Percentiles rank a stretch among this genome's conserved stretches.
These are phyloP conservation scores for Adiantum capillusveneris DNA, from an alignment of 75 land plant species.

Conservation along the genomic window DNA sequence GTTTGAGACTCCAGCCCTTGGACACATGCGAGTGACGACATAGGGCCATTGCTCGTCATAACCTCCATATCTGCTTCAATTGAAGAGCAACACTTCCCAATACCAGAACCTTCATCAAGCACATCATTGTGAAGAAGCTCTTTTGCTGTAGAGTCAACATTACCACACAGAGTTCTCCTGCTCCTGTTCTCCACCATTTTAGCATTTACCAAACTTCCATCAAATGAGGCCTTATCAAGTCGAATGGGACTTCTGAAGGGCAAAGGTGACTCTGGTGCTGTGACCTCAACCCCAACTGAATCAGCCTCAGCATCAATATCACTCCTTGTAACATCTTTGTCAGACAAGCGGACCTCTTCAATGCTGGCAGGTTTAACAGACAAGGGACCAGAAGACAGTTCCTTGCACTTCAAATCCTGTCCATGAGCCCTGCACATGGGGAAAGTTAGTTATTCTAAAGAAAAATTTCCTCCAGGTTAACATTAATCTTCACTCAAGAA, in stretches of 20 bases:
- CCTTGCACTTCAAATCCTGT: too few species aligned
- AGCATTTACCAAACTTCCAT: background rate
- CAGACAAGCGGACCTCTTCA: background rate
- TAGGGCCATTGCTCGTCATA: conserved; percentile 11
- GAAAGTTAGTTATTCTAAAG: too few species aligned
- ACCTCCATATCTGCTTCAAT: conserved; percentile 34
- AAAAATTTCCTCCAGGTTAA: too few species aligned
- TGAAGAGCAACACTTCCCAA: conserved; percentile 60
- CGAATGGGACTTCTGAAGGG: background rate
- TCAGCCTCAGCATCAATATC: background rate
- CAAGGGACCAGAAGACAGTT: too few species aligned
- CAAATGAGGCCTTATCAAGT: background rate
- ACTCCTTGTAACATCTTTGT: background rate
- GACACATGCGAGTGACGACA: conserved; percentile 10
- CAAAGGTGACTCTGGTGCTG: background rate
- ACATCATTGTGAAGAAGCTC: conserved; percentile 12
- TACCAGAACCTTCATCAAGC: conserved; percentile 63
- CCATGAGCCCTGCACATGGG: background rate
- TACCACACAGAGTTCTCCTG: background rate
- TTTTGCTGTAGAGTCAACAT: conserved; percentile 13
- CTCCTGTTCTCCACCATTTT: background rate
- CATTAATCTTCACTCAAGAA: too few species aligned
- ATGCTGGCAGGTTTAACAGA: too few species aligned
- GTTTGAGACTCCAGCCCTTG: conserved; percentile 14
- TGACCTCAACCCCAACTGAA: background rate